phyloP scores from a whole-genome alignment of 177 flowering plant species.

The Telopea speciosissima region DNA sequence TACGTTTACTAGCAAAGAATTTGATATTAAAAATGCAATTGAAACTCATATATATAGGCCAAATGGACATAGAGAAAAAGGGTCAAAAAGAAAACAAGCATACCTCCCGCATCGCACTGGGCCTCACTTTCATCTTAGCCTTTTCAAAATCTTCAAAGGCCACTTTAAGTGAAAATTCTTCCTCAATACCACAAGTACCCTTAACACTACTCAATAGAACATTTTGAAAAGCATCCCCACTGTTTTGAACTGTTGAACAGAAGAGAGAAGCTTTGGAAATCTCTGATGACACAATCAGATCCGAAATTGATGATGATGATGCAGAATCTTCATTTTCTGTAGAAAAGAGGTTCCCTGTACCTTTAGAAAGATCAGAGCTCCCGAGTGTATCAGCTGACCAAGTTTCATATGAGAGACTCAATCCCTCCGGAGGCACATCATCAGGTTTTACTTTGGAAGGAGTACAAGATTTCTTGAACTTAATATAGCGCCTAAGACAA shows the following conservation, averaged over 20 bases:
- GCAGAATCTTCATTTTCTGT: constrained; percentile 24
- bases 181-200: constrained; percentile 8
- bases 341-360: constrained; percentile 5
- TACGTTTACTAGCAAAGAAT: too few relatives aligned
- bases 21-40: too few relatives aligned
- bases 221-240: constrained; percentile 11
- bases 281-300: constrained; percentile 22
- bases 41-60: too few relatives aligned
- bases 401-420: not conserved
- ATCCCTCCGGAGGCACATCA: constrained; percentile 4
- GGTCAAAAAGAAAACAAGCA: not conserved
- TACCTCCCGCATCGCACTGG: constrained; percentile 99
- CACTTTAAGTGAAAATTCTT: constrained; percentile 31
- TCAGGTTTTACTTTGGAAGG: not conserved
- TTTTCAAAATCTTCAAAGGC: constrained; percentile 73
- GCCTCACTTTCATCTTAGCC: constrained; percentile 83
- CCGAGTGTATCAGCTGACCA: constrained; percentile 10
- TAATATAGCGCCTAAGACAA: constrained; percentile 54
- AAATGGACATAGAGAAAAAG: too few relatives aligned
- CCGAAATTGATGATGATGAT: constrained; percentile 26
- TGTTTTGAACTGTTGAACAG: not conserved
- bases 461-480: constrained; percentile 14
- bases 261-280: constrained; percentile 9
- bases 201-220: constrained; percentile 6
- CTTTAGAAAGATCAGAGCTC: constrained; percentile 14